phyloP scores from a whole-genome alignment of 2,329 filamentous ascomycete species.

The Cordyceps tenuipes region DNA sequence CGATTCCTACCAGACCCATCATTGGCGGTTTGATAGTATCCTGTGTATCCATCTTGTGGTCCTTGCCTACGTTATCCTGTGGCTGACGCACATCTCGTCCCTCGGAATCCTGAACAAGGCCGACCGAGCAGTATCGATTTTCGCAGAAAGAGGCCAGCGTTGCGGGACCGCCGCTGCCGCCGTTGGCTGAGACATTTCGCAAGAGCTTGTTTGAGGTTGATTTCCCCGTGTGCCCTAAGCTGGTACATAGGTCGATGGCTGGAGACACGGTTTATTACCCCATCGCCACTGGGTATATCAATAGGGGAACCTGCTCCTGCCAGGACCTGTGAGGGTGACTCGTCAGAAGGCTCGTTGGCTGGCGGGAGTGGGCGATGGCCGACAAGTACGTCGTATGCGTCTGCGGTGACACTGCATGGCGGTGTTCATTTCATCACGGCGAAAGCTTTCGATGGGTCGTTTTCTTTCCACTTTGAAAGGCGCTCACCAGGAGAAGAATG shows the following conservation, averaged over 20 bases:
- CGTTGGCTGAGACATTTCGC: neutral
- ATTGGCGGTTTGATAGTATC: neutral
- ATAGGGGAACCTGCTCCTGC: neutral
- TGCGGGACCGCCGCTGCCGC: neutral
- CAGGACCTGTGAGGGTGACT: too few species aligned
- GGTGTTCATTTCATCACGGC: neutral
- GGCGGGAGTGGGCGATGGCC: neutral
- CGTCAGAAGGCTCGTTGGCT: neutral
- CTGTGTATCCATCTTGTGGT: neutral
- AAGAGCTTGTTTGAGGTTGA: neutral
- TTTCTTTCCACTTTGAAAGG: neutral
- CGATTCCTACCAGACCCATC: neutral
- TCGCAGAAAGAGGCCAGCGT: neutral
- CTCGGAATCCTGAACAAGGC: neutral
- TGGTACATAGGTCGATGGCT: slow-evolving; percentile 16
- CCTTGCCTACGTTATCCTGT: neutral
- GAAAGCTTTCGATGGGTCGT: neutral
- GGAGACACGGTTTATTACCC: neutral
- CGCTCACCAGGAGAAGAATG: neutral
- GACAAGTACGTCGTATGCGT: neutral
- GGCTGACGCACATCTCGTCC: neutral
- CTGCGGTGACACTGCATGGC: neutral
- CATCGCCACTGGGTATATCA: slow-evolving; percentile 3
- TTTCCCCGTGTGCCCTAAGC: neutral
- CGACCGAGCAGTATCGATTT: neutral